A percentile compares a stretch with the other conserved stretches of the same genome.
These are phyloP conservation scores for slime mould (Dictyostelium discoideum) DNA, from an alignment of 78 protist genomes.

Conservation along the genomic window dicty_2.7 NC_007091.3:1144001-1144500, in stretches of 20 bases:
- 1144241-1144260: background rate
- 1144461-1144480: constrained; percentile 85
- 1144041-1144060: constrained; percentile 42
- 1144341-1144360: background rate
- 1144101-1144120: constrained; percentile 88
- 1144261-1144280: constrained; percentile 21
- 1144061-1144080: constrained; percentile 85
- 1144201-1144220: constrained; percentile 88
- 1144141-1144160: constrained; percentile 76
- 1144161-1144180: background rate
- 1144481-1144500: constrained; percentile 84
- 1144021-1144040: constrained; percentile 35
- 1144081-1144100: constrained; percentile 97
- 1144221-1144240: constrained; percentile 89
- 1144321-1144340: too few species aligned
- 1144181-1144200: background rate
- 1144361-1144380: background rate
- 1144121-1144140: constrained; percentile 94
- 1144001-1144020: constrained; percentile 42
- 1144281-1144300: constrained; percentile 3
- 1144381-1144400: constrained; percentile 1
- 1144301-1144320: constrained; percentile 59
- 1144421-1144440: constrained; percentile 89
- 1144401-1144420: background rate
- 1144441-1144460: constrained; percentile 87